phyloP scores from a whole-genome alignment of 345 rosid genomes.

The Gossypium mustelinum region DNA sequence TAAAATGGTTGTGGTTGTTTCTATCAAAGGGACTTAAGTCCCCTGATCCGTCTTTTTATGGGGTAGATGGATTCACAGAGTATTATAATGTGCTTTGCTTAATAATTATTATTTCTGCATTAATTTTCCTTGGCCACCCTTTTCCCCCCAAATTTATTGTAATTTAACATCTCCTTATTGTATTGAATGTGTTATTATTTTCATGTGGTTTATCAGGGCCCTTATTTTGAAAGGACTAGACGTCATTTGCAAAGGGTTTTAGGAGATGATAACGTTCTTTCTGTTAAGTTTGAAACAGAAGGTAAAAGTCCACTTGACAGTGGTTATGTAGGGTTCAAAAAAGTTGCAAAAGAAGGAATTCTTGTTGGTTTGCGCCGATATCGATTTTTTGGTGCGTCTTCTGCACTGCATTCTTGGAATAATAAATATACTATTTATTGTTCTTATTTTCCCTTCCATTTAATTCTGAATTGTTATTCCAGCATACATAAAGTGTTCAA shows the following conservation, averaged over 20 bases:
- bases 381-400: slow-evolving; percentile 63
- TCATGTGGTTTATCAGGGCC: slow-evolving; percentile 46
- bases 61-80: too few species aligned
- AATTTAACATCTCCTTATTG: background rate
- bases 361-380: slow-evolving; percentile 56
- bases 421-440: background rate
- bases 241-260: slow-evolving; percentile 62
- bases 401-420: background rate
- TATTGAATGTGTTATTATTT: background rate
- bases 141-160: too few species aligned
- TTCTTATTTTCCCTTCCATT: background rate
- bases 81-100: too few species aligned
- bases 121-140: too few species aligned
- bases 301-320: slow-evolving; percentile 8
- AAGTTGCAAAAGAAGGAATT: slow-evolving; percentile 53
- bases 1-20: too few species aligned
- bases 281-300: slow-evolving; percentile 47
- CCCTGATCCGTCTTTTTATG: too few species aligned
- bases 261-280: slow-evolving; percentile 76
- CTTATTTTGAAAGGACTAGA: slow-evolving; percentile 32
- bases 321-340: slow-evolving; percentile 22
- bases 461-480: background rate
- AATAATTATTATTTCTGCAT: too few species aligned
- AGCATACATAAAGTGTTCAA: background rate
- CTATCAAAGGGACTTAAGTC: too few species aligned